phyloP scores from a whole-genome alignment of 139 green algal species.

The Tetradesmus lagerheimii region DNA sequence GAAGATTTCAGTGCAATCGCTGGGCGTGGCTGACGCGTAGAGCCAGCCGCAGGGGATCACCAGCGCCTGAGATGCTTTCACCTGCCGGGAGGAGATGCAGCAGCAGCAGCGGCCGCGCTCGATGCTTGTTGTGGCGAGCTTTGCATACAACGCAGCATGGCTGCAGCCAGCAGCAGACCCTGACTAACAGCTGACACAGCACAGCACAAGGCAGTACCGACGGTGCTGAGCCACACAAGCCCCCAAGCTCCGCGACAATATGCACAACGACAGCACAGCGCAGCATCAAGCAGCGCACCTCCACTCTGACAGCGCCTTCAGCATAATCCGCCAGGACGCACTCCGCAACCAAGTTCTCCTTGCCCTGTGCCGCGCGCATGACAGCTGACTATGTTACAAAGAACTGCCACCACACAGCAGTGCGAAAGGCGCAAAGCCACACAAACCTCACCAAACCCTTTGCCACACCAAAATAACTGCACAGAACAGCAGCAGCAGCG shows the following conservation, averaged over 20 bases:
- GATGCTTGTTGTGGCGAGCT: no score
- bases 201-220: no score
- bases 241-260: no score
- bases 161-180: no score
- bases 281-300: slow-evolving; percentile 30
- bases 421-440: no score
- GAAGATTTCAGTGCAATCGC: background rate
- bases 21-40: background rate
- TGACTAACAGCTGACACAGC: no score
- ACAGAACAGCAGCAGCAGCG: slow-evolving; percentile 7
- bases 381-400: slow-evolving; percentile 14
- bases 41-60: slow-evolving; percentile 44
- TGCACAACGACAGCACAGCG: background rate
- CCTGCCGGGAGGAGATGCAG: background rate
- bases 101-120: background rate
- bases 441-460: background rate
- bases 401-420: no score
- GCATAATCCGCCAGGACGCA: slow-evolving; percentile 46
- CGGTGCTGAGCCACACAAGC: no score
- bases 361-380: background rate
- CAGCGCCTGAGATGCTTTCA: slow-evolving; percentile 14
- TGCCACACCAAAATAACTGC: background rate
- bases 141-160: background rate
- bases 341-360: slow-evolving; percentile 30
- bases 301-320: background rate